Conservation (phyloP, 352 stramenopile genomes). For the Phytopythium helicoides region DNA sequence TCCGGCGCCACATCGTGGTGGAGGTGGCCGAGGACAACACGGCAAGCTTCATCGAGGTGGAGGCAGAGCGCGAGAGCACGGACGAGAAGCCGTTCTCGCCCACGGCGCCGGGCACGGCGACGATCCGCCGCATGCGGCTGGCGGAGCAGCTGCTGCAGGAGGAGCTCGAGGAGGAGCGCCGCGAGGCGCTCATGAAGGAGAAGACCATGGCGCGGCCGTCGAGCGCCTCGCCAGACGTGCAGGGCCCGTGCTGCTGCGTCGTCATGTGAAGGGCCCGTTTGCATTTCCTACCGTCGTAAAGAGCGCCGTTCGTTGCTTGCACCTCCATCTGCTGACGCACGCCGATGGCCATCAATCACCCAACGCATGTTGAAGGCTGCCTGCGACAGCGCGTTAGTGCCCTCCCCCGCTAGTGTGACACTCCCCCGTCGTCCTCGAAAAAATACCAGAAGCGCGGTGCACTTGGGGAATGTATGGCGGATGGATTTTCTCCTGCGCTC, state of each 20-base stretch:
- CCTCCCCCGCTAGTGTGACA: too few species aligned
- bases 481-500: conserved; percentile 1
- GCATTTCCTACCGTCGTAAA: not conserved
- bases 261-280: conserved; percentile 43
- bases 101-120: conserved; percentile 49
- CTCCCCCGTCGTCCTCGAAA: too few species aligned
- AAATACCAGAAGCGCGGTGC: conserved; percentile 3
- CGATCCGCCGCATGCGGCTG: conserved; percentile 70
- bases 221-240: conserved; percentile 28
- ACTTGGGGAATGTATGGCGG: not conserved
- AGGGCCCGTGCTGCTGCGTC: conserved; percentile 54
- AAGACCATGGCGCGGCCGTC: conserved; percentile 30
- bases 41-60: conserved; percentile 65
- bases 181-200: conserved; percentile 52
- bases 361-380: too few species aligned
- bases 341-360: too few species aligned
- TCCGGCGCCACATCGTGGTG: conserved; percentile 64
- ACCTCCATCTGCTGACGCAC: too few species aligned
- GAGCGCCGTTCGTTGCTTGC: too few species aligned
- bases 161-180: conserved; percentile 56
- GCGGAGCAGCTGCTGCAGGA: conserved; percentile 56
- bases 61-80: conserved; percentile 25
- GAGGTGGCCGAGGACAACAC: conserved; percentile 52
- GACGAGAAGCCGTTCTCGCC: conserved; percentile 64
- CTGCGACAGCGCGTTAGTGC: too few species aligned